Conservation (phyloP, 805 yeast genomes). For the Saccharomycopsis babjevae region DNA sequence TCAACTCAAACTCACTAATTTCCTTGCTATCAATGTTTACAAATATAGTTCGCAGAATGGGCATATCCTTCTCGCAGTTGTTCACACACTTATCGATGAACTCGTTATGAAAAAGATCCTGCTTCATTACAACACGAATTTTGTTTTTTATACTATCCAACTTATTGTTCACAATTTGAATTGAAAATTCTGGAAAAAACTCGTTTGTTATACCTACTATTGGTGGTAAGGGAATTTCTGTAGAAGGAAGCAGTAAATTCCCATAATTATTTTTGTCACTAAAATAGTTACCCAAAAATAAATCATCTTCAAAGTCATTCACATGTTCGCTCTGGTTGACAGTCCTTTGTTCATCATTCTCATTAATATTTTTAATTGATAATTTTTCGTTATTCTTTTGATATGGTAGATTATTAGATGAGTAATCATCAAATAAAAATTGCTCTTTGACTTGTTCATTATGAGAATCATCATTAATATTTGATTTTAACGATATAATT, state of each 20-base stretch:
- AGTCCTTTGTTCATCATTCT: no score
- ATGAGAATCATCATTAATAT: not conserved
- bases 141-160: conserved; percentile 6
- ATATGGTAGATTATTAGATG: not conserved
- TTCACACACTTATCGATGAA: conserved; percentile 11
- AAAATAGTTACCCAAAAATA: not conserved
- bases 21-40: conserved; percentile 14
- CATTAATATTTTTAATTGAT: no score
- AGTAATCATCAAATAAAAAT: not conserved
- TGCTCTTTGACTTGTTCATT: not conserved
- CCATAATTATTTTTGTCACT: not conserved
- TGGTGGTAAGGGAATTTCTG: conserved; percentile 15
- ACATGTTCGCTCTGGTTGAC: not conserved
- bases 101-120: conserved; percentile 17
- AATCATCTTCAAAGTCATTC: not conserved
- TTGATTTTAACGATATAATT: not conserved
- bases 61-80: not conserved
- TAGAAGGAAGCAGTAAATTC: conserved; percentile 4
- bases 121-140: conserved; percentile 13
- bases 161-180: conserved; percentile 13
- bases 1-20: conserved; percentile 14
- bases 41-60: conserved; percentile 11
- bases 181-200: conserved; percentile 16
- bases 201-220: conserved; percentile 14
- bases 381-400: not conserved